These are phyloP conservation scores for Neurospora sp. DNA, from an alignment of 495 filamentous ascomycete species.

Conservation along the genomic window DNA sequence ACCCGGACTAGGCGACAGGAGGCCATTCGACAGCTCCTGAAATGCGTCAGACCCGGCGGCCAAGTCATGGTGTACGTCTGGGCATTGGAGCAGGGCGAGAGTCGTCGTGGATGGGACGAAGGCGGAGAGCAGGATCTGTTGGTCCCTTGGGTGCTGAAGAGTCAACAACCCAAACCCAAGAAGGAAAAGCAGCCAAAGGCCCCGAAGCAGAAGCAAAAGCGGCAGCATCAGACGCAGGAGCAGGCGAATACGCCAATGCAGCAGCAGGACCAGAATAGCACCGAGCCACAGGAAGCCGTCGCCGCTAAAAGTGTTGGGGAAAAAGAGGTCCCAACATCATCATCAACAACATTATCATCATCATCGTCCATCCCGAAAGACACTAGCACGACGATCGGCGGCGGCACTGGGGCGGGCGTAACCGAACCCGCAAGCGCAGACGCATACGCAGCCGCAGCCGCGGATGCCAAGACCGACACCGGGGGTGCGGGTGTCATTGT, in stretches of 20 bases:
- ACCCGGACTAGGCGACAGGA: conserved; percentile 65
- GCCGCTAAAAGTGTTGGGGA: conserved; percentile 15
- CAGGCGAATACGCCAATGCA: neutral
- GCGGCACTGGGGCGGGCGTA: neutral
- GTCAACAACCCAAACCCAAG: conserved; percentile 9
- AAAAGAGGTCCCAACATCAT: neutral
- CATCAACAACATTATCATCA: conserved; percentile 1
- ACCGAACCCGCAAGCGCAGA: neutral
- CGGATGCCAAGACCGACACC: neutral
- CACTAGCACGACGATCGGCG: neutral
- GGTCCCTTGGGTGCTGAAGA: conserved; percentile 84
- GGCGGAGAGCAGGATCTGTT: conserved; percentile 82
- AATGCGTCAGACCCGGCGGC: conserved; percentile 48
- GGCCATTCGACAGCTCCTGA: conserved; percentile 62
- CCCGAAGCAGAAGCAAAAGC: conserved; percentile 3
- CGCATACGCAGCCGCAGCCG: neutral
- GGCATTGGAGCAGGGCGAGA: conserved; percentile 86
- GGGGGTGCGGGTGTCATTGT: neutral
- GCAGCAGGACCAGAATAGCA: neutral
- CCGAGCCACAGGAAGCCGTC: neutral
- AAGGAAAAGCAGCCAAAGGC: conserved; percentile 7
- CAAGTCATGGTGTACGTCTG: conserved; percentile 84
- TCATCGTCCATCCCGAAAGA: conserved; percentile 1
- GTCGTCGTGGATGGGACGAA: conserved; percentile 86
- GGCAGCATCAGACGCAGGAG: neutral